Conservation (phyloP, 208 protist species). For the Wallacemonas rigidus region DNA sequence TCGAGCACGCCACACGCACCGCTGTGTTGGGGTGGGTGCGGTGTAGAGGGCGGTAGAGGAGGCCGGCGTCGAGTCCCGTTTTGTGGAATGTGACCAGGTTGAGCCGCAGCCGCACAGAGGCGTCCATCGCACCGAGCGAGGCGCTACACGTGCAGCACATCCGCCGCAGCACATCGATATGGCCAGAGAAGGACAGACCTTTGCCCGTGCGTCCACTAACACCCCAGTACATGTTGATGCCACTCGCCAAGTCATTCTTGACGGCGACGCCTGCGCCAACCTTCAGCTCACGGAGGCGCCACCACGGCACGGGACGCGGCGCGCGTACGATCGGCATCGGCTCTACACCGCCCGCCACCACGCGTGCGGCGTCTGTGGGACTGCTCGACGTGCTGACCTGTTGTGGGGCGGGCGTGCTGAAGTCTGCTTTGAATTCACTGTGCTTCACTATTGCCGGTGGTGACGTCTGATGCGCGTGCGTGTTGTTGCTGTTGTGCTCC, state of each 20-base stretch:
- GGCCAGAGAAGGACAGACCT: conserved; percentile 45
- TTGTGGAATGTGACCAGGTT: conserved; percentile 80
- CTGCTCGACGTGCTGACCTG: background rate
- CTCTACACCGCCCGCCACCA: background rate
- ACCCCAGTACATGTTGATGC: conserved; percentile 80
- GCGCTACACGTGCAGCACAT: conserved; percentile 64
- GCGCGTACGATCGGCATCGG: background rate
- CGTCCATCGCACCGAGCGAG: conserved; percentile 42
- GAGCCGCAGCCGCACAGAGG: conserved; percentile 61
- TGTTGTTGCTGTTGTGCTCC: no score
- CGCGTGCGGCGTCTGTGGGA: background rate
- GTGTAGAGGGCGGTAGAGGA: conserved; percentile 53
- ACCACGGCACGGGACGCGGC: conserved; percentile 28
- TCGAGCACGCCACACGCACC: conserved; percentile 45
- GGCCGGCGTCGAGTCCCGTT: conserved; percentile 63
- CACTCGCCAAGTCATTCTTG: conserved; percentile 71
- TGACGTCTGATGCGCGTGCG: no score
- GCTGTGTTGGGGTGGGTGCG: conserved; percentile 28
- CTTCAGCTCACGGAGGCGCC: conserved; percentile 50
- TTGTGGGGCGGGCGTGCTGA: background rate
- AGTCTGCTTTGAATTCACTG: background rate
- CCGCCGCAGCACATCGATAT: conserved; percentile 77
- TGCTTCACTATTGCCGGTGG: no score
- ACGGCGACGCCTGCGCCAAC: conserved; percentile 60
- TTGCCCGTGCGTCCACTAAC: conserved; percentile 44